Conservation (phyloP, 768 basidiomycete genomes). For the Rhizopogon vulgaris region DNA sequence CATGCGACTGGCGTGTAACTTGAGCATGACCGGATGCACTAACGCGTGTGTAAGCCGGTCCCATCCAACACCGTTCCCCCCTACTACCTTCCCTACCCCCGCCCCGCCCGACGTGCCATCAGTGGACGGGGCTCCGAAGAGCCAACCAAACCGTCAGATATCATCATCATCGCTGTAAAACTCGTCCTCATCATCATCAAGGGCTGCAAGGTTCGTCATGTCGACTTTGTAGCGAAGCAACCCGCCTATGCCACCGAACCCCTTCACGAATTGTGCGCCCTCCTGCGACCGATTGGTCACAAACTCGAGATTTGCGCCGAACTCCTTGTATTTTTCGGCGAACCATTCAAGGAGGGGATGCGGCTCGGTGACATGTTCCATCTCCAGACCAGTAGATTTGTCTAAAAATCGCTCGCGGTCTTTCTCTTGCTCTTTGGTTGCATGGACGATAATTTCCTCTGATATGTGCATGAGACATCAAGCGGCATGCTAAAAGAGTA, state of each 20-base stretch:
- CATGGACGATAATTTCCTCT: slow-evolving; percentile 84
- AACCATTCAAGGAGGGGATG: slow-evolving; percentile 95
- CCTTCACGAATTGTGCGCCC: slow-evolving; percentile 96
- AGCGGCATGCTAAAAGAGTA: not conserved
- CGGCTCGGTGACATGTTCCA: slow-evolving; percentile 84
- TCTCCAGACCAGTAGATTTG: slow-evolving; percentile 91
- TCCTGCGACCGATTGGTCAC: slow-evolving; percentile 96
- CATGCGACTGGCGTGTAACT: not conserved
- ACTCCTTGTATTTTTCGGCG: slow-evolving; percentile 97
- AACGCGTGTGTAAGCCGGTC: not conserved
- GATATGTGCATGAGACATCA: slow-evolving; percentile 1
- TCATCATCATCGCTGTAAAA: slow-evolving; percentile 73
- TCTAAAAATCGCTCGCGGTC: slow-evolving; percentile 94
- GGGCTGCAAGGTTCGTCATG: slow-evolving; percentile 68
- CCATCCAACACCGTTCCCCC: not conserved
- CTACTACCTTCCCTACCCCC: slow-evolving; percentile 24
- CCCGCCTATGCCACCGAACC: slow-evolving; percentile 97
- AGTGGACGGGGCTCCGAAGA: slow-evolving; percentile 72
- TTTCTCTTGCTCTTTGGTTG: slow-evolving; percentile 79
- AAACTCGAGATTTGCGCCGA: slow-evolving; percentile 93
- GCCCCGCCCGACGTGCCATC: slow-evolving; percentile 66
- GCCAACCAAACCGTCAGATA: slow-evolving; percentile 84
- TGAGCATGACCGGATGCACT: not conserved
- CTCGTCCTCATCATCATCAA: slow-evolving; percentile 81
- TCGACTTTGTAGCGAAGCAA: slow-evolving; percentile 97